These are phyloP conservation scores for Ustilago hordei DNA, from an alignment of 1,284 basidiomycete genomes.

Conservation along the genomic window DNA sequence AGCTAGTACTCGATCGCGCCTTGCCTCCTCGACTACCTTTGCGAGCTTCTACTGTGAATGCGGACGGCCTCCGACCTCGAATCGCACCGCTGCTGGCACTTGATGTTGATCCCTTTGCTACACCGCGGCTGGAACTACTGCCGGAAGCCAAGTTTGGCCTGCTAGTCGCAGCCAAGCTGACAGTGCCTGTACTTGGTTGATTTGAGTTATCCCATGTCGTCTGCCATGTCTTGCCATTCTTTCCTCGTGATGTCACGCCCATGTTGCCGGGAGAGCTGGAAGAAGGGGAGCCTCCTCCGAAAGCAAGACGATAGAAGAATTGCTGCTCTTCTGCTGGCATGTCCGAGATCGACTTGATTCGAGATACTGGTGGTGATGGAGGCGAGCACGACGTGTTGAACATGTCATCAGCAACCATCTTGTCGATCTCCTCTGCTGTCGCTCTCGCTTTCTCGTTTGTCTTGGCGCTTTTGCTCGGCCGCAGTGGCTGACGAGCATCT, in stretches of 20 bases:
- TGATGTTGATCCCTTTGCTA: background rate
- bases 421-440: background rate
- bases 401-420: slow-evolving; percentile 9
- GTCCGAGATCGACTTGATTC: slow-evolving; percentile 36
- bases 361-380: slow-evolving; percentile 18
- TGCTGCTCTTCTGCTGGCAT: slow-evolving; percentile 37
- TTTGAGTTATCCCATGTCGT: slow-evolving; percentile 31
- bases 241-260: slow-evolving; percentile 25
- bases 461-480: background rate
- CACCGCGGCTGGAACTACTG: background rate
- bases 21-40: slow-evolving; percentile 13
- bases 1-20: background rate
- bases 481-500: background rate
- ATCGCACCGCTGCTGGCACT: background rate
- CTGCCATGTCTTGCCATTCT: slow-evolving; percentile 44
- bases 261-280: slow-evolving; percentile 1
- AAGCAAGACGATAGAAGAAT: slow-evolving; percentile 38
- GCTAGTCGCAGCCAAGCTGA: background rate
- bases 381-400: slow-evolving; percentile 32
- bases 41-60: background rate
- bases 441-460: slow-evolving; percentile 9
- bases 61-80: slow-evolving; percentile 15
- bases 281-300: slow-evolving; percentile 21
- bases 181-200: background rate
- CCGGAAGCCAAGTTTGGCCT: background rate